Conservation (phyloP, 2,329 filamentous ascomycete species). For the Botrytis tulipae region DNA sequence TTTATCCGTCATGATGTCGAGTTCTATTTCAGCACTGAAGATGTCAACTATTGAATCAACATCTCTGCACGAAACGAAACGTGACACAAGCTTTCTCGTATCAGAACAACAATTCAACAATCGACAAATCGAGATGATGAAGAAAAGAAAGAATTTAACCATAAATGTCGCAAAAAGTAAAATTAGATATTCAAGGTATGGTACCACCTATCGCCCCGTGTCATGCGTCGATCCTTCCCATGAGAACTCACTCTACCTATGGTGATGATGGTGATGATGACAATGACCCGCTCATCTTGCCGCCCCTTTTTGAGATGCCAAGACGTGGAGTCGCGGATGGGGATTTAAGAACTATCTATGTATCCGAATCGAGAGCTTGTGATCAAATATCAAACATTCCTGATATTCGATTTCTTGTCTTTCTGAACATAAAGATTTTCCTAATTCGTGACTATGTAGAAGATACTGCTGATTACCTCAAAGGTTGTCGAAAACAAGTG, state of each 20-base stretch:
- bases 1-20: conserved; percentile 37
- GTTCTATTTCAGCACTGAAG: conserved; percentile 45
- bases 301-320: neutral
- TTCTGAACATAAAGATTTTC: too few relatives aligned
- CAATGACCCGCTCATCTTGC: neutral
- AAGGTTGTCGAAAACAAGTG: neutral
- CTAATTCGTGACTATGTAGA: too few relatives aligned
- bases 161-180: neutral
- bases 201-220: neutral
- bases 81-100: too few relatives aligned
- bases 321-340: neutral
- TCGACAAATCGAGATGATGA: neutral
- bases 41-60: conserved; percentile 52
- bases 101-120: neutral
- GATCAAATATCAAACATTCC: neutral
- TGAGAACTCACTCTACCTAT: neutral
- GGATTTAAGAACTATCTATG: too few relatives aligned
- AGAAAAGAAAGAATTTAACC: too few relatives aligned
- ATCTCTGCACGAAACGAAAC: conserved; percentile 73
- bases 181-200: neutral
- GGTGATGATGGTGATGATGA: neutral
- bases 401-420: neutral
- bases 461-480: neutral
- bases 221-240: neutral
- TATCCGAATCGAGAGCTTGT: neutral